Conservation (phyloP, 768 basidiomycete species). For the Macrolepiota dolichaula region DNA sequence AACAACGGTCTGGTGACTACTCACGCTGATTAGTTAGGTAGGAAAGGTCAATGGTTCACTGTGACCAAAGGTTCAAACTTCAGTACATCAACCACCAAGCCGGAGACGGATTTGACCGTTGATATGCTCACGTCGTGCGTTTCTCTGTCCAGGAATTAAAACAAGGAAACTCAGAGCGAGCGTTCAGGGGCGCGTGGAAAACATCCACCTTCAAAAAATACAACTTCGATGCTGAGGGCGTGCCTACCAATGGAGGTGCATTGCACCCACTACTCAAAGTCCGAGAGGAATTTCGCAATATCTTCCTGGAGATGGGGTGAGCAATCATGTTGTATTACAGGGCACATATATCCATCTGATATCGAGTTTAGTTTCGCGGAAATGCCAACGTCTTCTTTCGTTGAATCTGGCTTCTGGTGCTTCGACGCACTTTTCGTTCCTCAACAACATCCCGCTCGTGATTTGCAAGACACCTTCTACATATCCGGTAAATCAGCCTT, state of each 20-base stretch:
- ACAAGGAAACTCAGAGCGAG: slow-evolving; percentile 7
- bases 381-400: slow-evolving; percentile 95
- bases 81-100: slow-evolving; percentile 87
- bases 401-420: slow-evolving; percentile 99
- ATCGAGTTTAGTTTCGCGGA: slow-evolving; percentile 76
- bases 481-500: slow-evolving; percentile 64
- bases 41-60: slow-evolving; percentile 95
- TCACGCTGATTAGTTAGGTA: slow-evolving; percentile 27
- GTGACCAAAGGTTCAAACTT: slow-evolving; percentile 84
- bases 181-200: slow-evolving; percentile 87
- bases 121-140: slow-evolving; percentile 92
- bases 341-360: slow-evolving; percentile 4
- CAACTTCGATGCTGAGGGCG: slow-evolving; percentile 96
- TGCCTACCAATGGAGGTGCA: slow-evolving; percentile 85
- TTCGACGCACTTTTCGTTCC: slow-evolving; percentile 98
- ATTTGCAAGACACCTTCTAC: slow-evolving; percentile 98
- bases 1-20: neutral
- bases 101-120: slow-evolving; percentile 92
- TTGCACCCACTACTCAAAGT: slow-evolving; percentile 97
- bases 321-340: slow-evolving; percentile 16
- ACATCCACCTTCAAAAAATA: slow-evolving; percentile 93
- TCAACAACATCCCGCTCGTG: slow-evolving; percentile 97
- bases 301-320: slow-evolving; percentile 99
- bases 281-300: slow-evolving; percentile 93
- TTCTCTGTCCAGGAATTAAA: neutral